Base-by-base conservation (phyloP, 2,329 filamentous ascomycete species). In the Monilinia vaccinii-corymbosi region DNA sequence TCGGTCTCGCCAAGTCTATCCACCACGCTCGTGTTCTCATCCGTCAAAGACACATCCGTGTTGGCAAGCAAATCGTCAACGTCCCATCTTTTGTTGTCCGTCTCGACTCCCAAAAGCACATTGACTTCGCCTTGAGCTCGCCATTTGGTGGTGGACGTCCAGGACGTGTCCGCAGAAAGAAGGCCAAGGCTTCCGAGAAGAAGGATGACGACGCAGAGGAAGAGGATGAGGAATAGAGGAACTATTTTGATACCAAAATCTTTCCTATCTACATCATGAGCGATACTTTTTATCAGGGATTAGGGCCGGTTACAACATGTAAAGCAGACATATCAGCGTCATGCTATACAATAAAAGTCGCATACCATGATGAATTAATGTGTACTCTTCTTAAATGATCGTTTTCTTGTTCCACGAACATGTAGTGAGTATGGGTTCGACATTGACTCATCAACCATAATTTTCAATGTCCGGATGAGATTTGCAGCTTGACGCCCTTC, bases 21-120 rank as follows among this genome's bases (percentile, higher is more conserved):
- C 94, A 99, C 85, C 94, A 99, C 85, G 94, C 94, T 73, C 93
- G 94, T 90, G 94, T 99, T 76, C 87, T 99, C 73, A 99, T 99
- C 84, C 91, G 91, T 78, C 94, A 99, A 85, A 89, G 94, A 76
- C 94, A 99, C 85, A 99, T 99, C 82, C 94, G 92, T 76, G 94
- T 99, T 76, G 94, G 94, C 81, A 99, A 99, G 90, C 94, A 99
- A 85, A 97, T 99, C 77, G 94, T 99, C 85, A 99, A 99, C 81
- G 94, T 99, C 64, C 94, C 94, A 69, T 97, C 93, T 60, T 99
- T 96, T 88, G 88, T 99, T 77, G 94, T 99, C 79, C 94, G 94
- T 81, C 91, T 99, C 75, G 94, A 99, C 85, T 97, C 92, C 74
- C 94, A 99, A 88, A 99, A 99, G 90, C 94, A 99, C 88, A 97